Evolutionary conservation across 257 asterid genomes (phyloP), one percentile per base, ranked within the genome.

Genomic region (Lycium barbarum): DNA sequence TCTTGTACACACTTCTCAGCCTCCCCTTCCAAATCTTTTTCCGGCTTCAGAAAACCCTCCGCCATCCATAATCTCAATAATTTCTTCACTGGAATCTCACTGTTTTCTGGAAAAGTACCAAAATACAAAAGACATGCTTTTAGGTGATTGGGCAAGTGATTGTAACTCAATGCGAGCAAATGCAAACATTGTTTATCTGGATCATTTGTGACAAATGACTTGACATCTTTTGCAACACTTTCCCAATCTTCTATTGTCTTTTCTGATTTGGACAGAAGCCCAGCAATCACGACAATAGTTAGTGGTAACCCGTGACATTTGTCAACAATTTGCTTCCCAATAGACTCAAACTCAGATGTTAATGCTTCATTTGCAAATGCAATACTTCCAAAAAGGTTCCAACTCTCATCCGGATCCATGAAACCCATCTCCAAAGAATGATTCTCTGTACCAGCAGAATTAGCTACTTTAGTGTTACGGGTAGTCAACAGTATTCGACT

Each of bases 281-380:
- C 79, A 47, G 83, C 80, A 9, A 73, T 36, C 7, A 66, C 55
- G 15, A 62, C 70, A 57, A 85, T 20, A 0, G 67, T 17, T 33
- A 85, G 83, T 10, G 88, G 71, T 71, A 81, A 6, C 4, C 88
- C 86, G 10, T 53, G 53, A 59, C 88, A 86, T 5, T 83, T 45
- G 5, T 13, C 53, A 8, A 80, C 83, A 10, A 86, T 70, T 55
- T 81, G 14, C 83, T n/a, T 13, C 3, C 82, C 89, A n/a, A 70
- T 49, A 7, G 53, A 18, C 82, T 54, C 5, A 14, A 83, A 40
- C 26, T 79, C 82, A 33, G 6, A 17, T 11, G 84, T 84, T 73
- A 74, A 45, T 61, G 0, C 45, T 36, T 14, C 82, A 13, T 17
- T 83, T 9, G 1, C 20, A 53, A 66, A 84, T 1, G 15, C 80